Evolutionary conservation across 768 basidiomycete genomes (phyloP), one percentile per base, ranked within the genome.

Genomic region (Neoboletus magnificus): DNA sequence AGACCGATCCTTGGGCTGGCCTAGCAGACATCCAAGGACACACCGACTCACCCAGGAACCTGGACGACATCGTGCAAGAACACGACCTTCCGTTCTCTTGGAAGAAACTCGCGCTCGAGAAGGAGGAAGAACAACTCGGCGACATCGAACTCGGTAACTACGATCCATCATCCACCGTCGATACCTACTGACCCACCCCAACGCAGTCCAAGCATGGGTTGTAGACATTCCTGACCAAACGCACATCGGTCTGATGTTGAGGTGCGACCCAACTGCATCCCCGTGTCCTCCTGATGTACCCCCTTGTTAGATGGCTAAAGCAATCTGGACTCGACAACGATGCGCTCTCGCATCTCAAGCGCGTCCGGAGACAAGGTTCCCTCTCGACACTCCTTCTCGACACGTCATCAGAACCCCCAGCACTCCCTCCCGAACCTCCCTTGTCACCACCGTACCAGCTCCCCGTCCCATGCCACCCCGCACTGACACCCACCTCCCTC

Each of bases 271-370:
- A 25, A 6, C 30, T 32, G 11, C 29, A 18, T 2, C 23, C 13
- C 11, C 15, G 12, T 11, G 33, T 40, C 44, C 5, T 36, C 15
- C 36, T 54, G 18, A 33, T 30, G 45, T 8, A 47, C 15, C 27
- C 11, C 33, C 20, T 25, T 35, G 16, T 16, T 50, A 91, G 89
- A 71, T 92, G 88, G 87, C 71, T 91, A 5, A 87, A 85, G 62
- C 77, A 78, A 62, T 73, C 74, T 20, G 80, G 78, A 18, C 73
- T 89, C 22, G 88, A 91, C 50, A 78, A 75, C 2, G 77, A 82
- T 32, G 74, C 83, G 12, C 73, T 92, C 12, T 77, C 83, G 0
- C 91, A 93, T 64, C 81, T 93, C 58, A 92, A 91, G 70, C 85
- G 89, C 45, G 78, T 92, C 52, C 82, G 87, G 50, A 87, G 84